Base-by-base conservation (phyloP, 345 rosid genomes). In the Barbarea vulgaris region DNA sequence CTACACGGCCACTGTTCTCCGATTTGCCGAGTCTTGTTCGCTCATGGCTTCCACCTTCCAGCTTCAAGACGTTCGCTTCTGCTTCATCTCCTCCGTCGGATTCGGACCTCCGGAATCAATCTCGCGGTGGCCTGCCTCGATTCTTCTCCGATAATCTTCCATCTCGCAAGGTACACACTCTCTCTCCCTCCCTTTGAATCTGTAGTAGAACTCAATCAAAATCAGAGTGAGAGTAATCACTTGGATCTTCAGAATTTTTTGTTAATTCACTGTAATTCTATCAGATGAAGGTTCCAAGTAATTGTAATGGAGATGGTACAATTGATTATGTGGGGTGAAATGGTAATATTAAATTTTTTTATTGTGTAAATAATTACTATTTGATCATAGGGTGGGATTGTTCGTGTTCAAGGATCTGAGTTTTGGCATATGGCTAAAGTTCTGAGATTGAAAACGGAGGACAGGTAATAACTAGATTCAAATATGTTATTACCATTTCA, bases 381-480 rank as follows among this genome's bases (percentile, higher is more conserved):
- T 53, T 53, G 76, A 48, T 57, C 73, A 5, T 30, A 83, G 97
- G 98, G 93, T 46, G 84, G 85, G 34, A 61, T 50, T 63, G 85
- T 91, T 67, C 92, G 89, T 67, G 85, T 91, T 15, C 85, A 87
- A 39, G 97, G 92, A 30, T 93, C 90, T 83, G 95, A 91, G 74
- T 90, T 94, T 79, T 87, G 88, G 86, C 96, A 90, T 46, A 94
- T 91, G 93, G 84, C 87, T 42, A 88, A 85, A 83, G 97, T 86
- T 37, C 78, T 94, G 61, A 83, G 96, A 65, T 65, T 94, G 83
- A 84, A 75, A 59, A 67, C 74, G 0, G 75, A 85, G 47, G 93
- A 87, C 68, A 82, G 89, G 92, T 94, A 75, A 1, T 22, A 6
- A 28, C 33, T 28, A 57, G 33, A 41, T 15, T 57, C 75, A 31